Base-by-base conservation (phyloP, 306 rosid genomes). In the Pterocarpus macrocarpus region DNA sequence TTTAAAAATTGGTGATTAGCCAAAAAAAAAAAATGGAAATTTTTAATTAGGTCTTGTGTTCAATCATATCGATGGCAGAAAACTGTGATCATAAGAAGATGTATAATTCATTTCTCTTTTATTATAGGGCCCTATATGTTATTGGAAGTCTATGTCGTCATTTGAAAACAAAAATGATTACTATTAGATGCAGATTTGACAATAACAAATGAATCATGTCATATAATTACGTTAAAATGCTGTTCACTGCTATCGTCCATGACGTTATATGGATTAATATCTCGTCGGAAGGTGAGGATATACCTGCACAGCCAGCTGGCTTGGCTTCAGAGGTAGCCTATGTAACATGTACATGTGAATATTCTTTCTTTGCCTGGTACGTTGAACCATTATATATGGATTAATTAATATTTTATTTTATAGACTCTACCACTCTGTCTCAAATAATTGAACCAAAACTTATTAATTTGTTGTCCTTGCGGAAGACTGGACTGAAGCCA, bases 151-250 rank as follows among this genome's bases (percentile, higher is more conserved):
- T 76, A 16, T 65, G 49, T 69, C 33, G 22, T 47, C 52, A 43
- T 35, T 80, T 34, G n/a, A 2, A 53, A 63, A 71, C 76, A 16
- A 57, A 69, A 57, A 85, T 77, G 47, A 77, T 77, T 71, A 66
- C 22, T 22, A 13, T 36, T 77, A 53, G 62, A 56, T 71, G 63
- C 50, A 12, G 63, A 64, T 64, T 85, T 76, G 69, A 76, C 72
- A 2, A 9, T 8, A 55, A 69, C 22, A 75, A 43, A 63, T 17
- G 74, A 55, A 70, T 76, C 47, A 44, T 75, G 74, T 50, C 64
- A 55, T 71, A 47, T 71, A 57, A 71, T 76, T 62, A 53, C 70
- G 80, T 70, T 63, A 7, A 30, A 75, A 75, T 49, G 76, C 63
- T 69, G 81, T 84, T 80, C 79, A 14, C 68, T 39, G 10, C 5